Evolutionary conservation across 148 eudicot genomes (phyloP).

Genomic region (Chenopodium formosanum): DNA sequence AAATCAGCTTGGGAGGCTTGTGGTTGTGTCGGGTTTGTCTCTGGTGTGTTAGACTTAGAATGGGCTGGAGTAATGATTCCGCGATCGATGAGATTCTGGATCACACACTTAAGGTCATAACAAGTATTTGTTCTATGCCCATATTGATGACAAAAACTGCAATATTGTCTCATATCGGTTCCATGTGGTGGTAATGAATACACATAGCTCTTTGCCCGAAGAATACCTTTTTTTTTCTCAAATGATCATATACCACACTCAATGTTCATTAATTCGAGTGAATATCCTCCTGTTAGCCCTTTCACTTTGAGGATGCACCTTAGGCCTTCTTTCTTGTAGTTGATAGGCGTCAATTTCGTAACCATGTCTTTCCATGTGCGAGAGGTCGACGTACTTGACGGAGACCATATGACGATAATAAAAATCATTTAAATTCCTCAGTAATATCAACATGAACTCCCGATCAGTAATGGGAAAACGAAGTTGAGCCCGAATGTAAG

Average conservation of each 20-base stretch:
- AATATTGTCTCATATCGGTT: no score
- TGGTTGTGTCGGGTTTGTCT: not conserved
- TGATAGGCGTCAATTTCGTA: not conserved
- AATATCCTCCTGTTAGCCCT: not conserved
- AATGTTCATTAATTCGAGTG: not conserved
- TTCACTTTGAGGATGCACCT: not conserved
- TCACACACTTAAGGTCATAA: not conserved
- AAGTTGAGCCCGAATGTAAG: not conserved
- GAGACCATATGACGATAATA: not conserved
- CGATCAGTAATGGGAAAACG: not conserved
- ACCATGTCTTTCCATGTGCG: not conserved
- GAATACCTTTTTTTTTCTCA: no score
- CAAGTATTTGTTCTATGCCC: not conserved
- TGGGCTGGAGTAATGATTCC: not conserved
- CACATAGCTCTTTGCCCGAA: not conserved
- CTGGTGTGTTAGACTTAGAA: not conserved
- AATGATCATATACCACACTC: not conserved
- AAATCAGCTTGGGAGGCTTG: not conserved
- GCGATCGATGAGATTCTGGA: not conserved
- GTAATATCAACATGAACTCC: not conserved
- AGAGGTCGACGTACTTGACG: not conserved
- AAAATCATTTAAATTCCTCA: not conserved
- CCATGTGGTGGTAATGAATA: not conserved
- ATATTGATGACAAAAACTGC: not conserved
- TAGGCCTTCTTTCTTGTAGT: not conserved